Conservation (phyloP, 2,329 filamentous ascomycete species). For the Pestalotiopsis sp. region DNA sequence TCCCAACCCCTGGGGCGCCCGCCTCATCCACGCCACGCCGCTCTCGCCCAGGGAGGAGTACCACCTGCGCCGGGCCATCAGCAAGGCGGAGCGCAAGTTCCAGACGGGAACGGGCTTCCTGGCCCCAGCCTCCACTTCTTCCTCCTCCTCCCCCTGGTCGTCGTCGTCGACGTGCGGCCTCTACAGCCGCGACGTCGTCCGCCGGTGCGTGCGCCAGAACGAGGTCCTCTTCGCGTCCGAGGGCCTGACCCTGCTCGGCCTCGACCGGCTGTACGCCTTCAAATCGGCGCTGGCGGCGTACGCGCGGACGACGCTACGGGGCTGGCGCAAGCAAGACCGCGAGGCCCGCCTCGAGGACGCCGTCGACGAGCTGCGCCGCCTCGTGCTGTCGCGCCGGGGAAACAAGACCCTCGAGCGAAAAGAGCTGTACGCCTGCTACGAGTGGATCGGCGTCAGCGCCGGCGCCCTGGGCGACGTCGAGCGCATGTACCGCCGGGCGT, state of each 20-base stretch:
- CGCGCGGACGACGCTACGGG: conserved; percentile 39
- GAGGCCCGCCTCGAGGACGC: conserved; percentile 56
- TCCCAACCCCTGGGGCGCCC: conserved; percentile 48
- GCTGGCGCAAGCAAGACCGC: conserved; percentile 15
- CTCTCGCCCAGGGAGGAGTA: conserved; percentile 51
- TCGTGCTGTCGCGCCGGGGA: conserved; percentile 58
- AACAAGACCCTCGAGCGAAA: conserved; percentile 42
- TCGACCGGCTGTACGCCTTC: conserved; percentile 68
- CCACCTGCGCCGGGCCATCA: conserved; percentile 49
- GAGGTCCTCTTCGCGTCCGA: conserved; percentile 63
- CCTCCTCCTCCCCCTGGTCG: no score
- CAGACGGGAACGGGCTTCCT: conserved; percentile 34
- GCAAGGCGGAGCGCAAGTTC: conserved; percentile 56
- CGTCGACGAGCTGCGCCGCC: conserved; percentile 64
- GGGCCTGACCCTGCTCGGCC: conserved; percentile 60
- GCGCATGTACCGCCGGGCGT: conserved; percentile 58
- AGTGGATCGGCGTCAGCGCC: conserved; percentile 57
- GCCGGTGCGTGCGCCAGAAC: conserved; percentile 61
- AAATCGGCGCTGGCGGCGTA: conserved; percentile 63
- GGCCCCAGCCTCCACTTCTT: conserved; percentile 42
- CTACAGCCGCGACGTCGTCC: conserved; percentile 51
- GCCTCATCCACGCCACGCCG: conserved; percentile 50
- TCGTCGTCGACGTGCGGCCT: conserved; percentile 47
- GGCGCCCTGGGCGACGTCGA: conserved; percentile 56
- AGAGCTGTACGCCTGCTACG: conserved; percentile 57